Conservation (phyloP, 257 asterid species). For the Petunia axillaris region DNA sequence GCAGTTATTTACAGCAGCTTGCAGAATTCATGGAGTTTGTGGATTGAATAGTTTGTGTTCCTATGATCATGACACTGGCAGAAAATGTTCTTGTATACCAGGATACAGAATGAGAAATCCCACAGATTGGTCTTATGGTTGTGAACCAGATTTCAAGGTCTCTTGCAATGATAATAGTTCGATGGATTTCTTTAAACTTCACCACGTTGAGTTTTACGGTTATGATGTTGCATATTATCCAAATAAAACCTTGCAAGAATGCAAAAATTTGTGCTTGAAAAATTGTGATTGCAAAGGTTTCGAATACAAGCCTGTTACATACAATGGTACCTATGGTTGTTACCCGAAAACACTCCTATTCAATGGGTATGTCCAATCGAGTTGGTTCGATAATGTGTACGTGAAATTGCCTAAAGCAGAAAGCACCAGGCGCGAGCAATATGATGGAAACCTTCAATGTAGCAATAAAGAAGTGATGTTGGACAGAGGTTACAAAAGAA, state of each 20-base stretch:
- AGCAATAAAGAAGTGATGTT: not conserved
- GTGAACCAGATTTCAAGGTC: slow-evolving; percentile 36
- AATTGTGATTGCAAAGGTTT: slow-evolving; percentile 46
- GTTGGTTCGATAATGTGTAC: slow-evolving; percentile 26
- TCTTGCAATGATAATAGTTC: slow-evolving; percentile 26
- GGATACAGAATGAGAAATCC: slow-evolving; percentile 41
- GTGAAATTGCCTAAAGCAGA: slow-evolving; percentile 30
- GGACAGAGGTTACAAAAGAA: slow-evolving; percentile 22
- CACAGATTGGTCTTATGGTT: slow-evolving; percentile 46
- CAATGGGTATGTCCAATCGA: slow-evolving; percentile 35
- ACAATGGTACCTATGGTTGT: slow-evolving; percentile 32
- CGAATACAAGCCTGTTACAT: slow-evolving; percentile 24
- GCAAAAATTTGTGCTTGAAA: slow-evolving; percentile 36
- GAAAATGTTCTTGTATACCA: slow-evolving; percentile 46
- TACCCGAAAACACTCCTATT: slow-evolving; percentile 35
- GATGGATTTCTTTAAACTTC: slow-evolving; percentile 26
- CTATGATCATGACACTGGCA: slow-evolving; percentile 16
- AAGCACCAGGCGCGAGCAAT: not conserved
- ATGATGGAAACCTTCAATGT: not conserved
- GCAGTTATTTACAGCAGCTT: slow-evolving; percentile 33
- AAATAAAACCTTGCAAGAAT: slow-evolving; percentile 30
- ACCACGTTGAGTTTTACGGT: slow-evolving; percentile 43
- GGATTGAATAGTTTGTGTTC: slow-evolving; percentile 45
- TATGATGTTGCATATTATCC: slow-evolving; percentile 34
- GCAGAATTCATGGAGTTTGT: slow-evolving; percentile 45